These are phyloP conservation scores for Kwoniella botswanensis DNA, from an alignment of 768 basidiomycete species.

Conservation along the genomic window DNA sequence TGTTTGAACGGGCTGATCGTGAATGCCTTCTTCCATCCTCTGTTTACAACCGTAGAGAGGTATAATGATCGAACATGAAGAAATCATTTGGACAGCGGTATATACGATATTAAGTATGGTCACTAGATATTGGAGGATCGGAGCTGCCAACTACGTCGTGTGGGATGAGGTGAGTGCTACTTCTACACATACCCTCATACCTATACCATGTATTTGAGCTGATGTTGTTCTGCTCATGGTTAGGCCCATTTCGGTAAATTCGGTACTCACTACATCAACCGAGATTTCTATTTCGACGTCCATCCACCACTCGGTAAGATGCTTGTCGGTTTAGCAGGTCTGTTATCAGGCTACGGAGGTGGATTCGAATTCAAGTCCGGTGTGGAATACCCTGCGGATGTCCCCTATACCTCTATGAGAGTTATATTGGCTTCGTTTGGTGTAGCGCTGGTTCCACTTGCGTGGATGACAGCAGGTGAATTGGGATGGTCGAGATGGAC, in stretches of 20 bases:
- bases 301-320: constrained; percentile 99
- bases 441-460: constrained; percentile 91
- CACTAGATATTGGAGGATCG: constrained; percentile 93
- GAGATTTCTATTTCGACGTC: constrained; percentile 99
- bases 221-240: background rate
- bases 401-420: constrained; percentile 93
- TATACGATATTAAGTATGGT: constrained; percentile 94
- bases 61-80: constrained; percentile 54
- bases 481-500: constrained; percentile 88
- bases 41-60: constrained; percentile 31
- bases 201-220: background rate
- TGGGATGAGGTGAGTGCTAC: constrained; percentile 77
- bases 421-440: constrained; percentile 94
- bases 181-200: background rate
- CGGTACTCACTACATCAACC: constrained; percentile 95
- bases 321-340: constrained; percentile 92
- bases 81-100: constrained; percentile 61
- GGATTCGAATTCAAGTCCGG: constrained; percentile 94
- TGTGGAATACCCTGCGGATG: constrained; percentile 74
- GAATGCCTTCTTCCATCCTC: no score
- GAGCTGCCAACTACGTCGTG: constrained; percentile 79
- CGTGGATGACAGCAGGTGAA: constrained; percentile 95
- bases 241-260: constrained; percentile 98
- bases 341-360: constrained; percentile 89
- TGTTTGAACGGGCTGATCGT: background rate